Evolutionary conservation across 2,329 filamentous ascomycete species (phyloP).

Genomic region (Colletotrichum higginsianum): DNA sequence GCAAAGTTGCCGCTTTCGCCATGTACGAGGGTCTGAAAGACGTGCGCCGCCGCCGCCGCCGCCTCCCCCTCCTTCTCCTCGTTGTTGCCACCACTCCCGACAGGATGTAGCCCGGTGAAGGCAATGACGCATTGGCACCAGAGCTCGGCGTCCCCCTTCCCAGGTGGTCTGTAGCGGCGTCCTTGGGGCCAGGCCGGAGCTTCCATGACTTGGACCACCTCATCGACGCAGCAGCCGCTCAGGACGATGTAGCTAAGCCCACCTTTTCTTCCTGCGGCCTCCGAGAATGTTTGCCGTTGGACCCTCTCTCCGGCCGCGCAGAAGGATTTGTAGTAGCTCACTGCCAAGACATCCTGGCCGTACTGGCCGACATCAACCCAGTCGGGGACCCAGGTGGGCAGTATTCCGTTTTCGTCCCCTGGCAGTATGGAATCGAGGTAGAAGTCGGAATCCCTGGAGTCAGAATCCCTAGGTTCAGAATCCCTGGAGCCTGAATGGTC

Average conservation of each 20-base stretch:
- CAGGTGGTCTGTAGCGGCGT: background rate
- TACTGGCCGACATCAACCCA: constrained; percentile 29
- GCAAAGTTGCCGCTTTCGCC: background rate
- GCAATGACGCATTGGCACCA: background rate
- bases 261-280: background rate
- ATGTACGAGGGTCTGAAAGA: background rate
- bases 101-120: background rate
- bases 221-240: constrained; percentile 12
- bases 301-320: background rate
- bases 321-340: background rate
- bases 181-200: background rate
- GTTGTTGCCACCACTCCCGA: too few relatives aligned
- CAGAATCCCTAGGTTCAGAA: too few relatives aligned
- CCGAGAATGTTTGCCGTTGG: background rate
- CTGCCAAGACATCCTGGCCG: constrained; percentile 6
- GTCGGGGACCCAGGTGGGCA: constrained; percentile 44
- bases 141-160: background rate
- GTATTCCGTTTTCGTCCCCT: background rate
- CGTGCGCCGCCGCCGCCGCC: background rate
- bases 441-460: background rate
- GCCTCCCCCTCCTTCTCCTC: background rate
- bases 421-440: constrained; percentile 37
- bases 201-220: constrained; percentile 1
- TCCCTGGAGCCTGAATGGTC: background rate
- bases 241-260: background rate